Conservation (phyloP, 768 basidiomycete species). For the Amanita molliuscula region DNA sequence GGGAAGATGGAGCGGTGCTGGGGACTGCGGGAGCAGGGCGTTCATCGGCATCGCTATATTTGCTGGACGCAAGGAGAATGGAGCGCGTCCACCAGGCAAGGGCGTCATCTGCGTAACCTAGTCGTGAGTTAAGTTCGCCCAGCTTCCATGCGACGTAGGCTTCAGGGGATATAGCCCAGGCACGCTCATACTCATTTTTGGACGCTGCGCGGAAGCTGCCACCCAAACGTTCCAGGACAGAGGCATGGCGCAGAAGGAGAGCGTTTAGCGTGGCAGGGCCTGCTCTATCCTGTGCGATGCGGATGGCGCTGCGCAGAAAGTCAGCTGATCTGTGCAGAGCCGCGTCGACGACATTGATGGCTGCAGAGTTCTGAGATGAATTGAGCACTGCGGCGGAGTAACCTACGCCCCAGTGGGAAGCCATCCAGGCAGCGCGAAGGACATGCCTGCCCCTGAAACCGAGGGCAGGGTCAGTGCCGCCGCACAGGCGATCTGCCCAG, state of each 20-base stretch:
- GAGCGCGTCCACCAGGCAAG: slow-evolving; percentile 61
- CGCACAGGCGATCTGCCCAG: slow-evolving; percentile 45
- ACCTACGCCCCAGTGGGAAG: slow-evolving; percentile 52
- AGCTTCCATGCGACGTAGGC: slow-evolving; percentile 55
- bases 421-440: slow-evolving; percentile 64
- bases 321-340: slow-evolving; percentile 42
- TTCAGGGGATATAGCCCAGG: slow-evolving; percentile 37
- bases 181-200: slow-evolving; percentile 44
- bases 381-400: slow-evolving; percentile 25
- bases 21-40: slow-evolving; percentile 17
- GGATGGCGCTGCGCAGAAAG: slow-evolving; percentile 40
- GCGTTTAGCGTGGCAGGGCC: slow-evolving; percentile 41
- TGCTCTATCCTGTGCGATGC: slow-evolving; percentile 30
- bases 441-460: slow-evolving; percentile 51
- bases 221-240: slow-evolving; percentile 53
- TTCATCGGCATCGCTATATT: slow-evolving; percentile 2
- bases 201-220: slow-evolving; percentile 39
- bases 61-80: slow-evolving; percentile 33
- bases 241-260: slow-evolving; percentile 45
- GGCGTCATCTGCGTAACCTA: slow-evolving; percentile 44
- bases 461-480: slow-evolving; percentile 67
- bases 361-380: slow-evolving; percentile 22
- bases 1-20: slow-evolving; percentile 36
- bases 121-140: slow-evolving; percentile 50
- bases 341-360: slow-evolving; percentile 41